Evolutionary conservation across 176 grass and related monocot species (phyloP).

Genomic region (Oryza punctata): DNA sequence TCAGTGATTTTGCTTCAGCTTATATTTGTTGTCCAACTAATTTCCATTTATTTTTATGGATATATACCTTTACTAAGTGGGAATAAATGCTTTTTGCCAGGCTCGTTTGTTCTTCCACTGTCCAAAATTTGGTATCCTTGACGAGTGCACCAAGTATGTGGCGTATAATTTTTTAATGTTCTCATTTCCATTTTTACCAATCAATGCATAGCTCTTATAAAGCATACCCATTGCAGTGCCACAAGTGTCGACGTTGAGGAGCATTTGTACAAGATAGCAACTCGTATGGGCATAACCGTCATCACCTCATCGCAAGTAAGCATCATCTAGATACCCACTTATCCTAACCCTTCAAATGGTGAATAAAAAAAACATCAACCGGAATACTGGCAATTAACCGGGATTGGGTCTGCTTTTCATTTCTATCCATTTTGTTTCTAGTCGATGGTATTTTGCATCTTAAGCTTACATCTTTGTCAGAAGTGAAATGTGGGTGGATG

Average conservation of each 20-base stretch:
- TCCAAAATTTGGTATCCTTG: slow-evolving; percentile 91
- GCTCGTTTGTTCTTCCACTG: slow-evolving; percentile 90
- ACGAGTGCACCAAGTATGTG: slow-evolving; percentile 98
- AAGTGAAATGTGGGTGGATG: slow-evolving; percentile 10
- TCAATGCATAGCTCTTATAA: slow-evolving; percentile 10
- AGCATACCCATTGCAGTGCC: slow-evolving; percentile 55
- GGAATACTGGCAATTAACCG: not conserved
- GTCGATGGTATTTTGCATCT: not conserved
- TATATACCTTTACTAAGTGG: slow-evolving; percentile 2
- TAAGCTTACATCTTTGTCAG: not conserved
- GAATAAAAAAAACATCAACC: not conserved
- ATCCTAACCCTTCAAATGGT: not conserved
- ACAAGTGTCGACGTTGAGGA: slow-evolving; percentile 98
- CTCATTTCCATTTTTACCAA: not conserved
- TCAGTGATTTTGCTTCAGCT: slow-evolving; percentile 43
- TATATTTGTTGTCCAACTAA: not conserved
- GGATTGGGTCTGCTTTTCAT: not conserved
- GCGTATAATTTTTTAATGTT: not conserved
- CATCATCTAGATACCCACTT: not conserved
- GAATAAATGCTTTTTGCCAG: slow-evolving; percentile 52
- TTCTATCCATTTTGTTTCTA: not conserved
- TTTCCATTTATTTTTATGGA: slow-evolving; percentile 8
- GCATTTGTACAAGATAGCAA: slow-evolving; percentile 91
- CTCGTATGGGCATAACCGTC: slow-evolving; percentile 90
- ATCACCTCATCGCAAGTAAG: slow-evolving; percentile 92